Evolutionary conservation across 2,329 filamentous ascomycete genomes (phyloP), one percentile per base, ranked within the genome.

Genomic region (Fusarium sp.): DNA sequence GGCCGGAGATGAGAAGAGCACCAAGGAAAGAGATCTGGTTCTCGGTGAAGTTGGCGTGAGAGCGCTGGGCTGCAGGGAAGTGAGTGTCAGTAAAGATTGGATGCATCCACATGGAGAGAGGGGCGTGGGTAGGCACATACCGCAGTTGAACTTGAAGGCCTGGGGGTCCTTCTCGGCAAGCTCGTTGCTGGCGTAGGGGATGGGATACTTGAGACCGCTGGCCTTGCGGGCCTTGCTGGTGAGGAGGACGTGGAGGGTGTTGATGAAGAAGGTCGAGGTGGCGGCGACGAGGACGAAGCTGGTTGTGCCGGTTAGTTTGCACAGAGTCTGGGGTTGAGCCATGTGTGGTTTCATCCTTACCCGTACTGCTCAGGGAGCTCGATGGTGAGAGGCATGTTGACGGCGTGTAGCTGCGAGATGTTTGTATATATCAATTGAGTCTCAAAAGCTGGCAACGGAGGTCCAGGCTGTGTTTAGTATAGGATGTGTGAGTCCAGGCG

Each of bases 41-140:
- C 82, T 92, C 90, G 69, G 83, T 84, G 80, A 85, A 92, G 83
- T 92, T 91, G 72, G 82, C 80, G 77, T 92, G 90, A 10, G 88
- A 85, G 50, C 88, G 87, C 75, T 91, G 89, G 55, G 87, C 85
- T 87, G 60, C 37, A 51, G 16, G 53, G 31, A 37, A 6, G 13
- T 57, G 55, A 6, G 13, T 55, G 55, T 69, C 54, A 61, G 62
- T 46, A 52, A 30, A 37, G 60, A 8, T 46, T 27, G 3, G 16
- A 40, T 8, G 4, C 23, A 23, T 23, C 23, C 23, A 23, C 23
- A 23, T 23, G 23, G 23, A 23, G 23, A 23, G 4, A 23, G 7
- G n/a, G 36, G 18, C 15, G 10, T n/a, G 10, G 3, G 50, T 36
- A 37, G 48, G 12, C 64, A 76, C 81, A 28, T 77, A 85, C 84